Evolutionary conservation across 208 protist genomes (phyloP).

Genomic region (Acanthamoeba polyphaga): DNA sequence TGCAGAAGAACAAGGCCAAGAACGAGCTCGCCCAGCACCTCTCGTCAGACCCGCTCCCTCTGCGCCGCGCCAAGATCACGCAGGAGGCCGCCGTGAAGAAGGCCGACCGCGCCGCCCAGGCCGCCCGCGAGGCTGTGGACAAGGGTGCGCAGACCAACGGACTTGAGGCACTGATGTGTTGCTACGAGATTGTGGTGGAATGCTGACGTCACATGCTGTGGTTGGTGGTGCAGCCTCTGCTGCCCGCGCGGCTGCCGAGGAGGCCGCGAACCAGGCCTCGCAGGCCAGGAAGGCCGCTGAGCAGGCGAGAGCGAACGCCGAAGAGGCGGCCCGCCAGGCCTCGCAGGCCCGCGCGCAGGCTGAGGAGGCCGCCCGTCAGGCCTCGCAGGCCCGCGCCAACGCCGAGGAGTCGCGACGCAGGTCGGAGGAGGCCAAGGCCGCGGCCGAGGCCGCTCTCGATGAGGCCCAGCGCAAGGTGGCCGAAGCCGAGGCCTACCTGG

Average conservation of each 20-base stretch:
- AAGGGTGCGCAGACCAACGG: no score
- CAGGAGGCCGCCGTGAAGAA: slow-evolving; percentile 77
- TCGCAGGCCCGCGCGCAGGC: slow-evolving; percentile 8
- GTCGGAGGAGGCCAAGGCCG: slow-evolving; percentile 71
- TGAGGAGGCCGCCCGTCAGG: slow-evolving; percentile 16
- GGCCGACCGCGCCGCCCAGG: slow-evolving; percentile 67
- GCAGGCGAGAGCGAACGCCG: no score
- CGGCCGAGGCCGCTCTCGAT: slow-evolving; percentile 66
- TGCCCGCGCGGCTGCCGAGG: slow-evolving; percentile 26
- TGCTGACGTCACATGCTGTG: no score
- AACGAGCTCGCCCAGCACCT: slow-evolving; percentile 63
- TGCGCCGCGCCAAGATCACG: slow-evolving; percentile 40
- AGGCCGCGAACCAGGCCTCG: slow-evolving; percentile 18
- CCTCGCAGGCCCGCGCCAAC: background rate
- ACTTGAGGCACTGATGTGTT: no score
- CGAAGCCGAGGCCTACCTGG: slow-evolving; percentile 76
- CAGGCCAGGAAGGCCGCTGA: background rate
- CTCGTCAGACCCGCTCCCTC: background rate
- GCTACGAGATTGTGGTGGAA: no score
- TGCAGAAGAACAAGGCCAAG: slow-evolving; percentile 74
- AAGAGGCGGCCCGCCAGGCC: slow-evolving; percentile 1
- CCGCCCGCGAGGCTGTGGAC: slow-evolving; percentile 44
- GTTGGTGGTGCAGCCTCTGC: background rate
- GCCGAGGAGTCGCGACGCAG: slow-evolving; percentile 9
- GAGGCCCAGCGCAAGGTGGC: slow-evolving; percentile 68